These are phyloP conservation scores for Mortierella sp. DNA, from an alignment of 371 early-diverging fungal genomes.

Conservation along the genomic window DNA sequence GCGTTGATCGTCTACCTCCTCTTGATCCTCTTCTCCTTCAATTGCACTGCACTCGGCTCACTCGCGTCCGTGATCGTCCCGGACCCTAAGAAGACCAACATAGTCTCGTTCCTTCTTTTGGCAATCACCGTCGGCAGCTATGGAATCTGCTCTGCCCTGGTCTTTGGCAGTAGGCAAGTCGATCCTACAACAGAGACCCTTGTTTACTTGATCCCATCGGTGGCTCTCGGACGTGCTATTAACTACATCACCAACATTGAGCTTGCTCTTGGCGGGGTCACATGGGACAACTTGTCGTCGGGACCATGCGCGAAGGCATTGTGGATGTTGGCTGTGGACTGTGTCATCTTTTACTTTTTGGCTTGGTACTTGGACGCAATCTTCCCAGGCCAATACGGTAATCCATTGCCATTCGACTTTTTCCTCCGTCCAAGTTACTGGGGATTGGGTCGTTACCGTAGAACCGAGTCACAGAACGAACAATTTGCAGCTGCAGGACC, in stretches of 20 bases:
- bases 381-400: slow-evolving; percentile 42
- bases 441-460: slow-evolving; percentile 34
- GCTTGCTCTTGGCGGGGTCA: slow-evolving; percentile 36
- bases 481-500: neutral
- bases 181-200: slow-evolving; percentile 39
- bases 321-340: slow-evolving; percentile 52
- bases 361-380: slow-evolving; percentile 55
- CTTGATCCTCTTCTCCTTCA: slow-evolving; percentile 50
- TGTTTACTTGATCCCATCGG: slow-evolving; percentile 47
- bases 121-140: slow-evolving; percentile 26
- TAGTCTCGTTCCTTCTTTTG: slow-evolving; percentile 23
- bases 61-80: slow-evolving; percentile 38
- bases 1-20: slow-evolving; percentile 39
- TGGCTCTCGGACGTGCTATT: slow-evolving; percentile 53
- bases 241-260: slow-evolving; percentile 45
- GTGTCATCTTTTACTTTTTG: slow-evolving; percentile 51
- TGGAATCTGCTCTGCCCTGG: slow-evolving; percentile 31
- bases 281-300: slow-evolving; percentile 23
- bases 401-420: slow-evolving; percentile 47
- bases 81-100: slow-evolving; percentile 51
- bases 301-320: slow-evolving; percentile 40
- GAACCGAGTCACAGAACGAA: neutral
- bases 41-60: slow-evolving; percentile 42
- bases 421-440: slow-evolving; percentile 53
- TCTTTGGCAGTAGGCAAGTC: slow-evolving; percentile 17